Percentiles rank a stretch among this genome's conserved stretches.
phyloP scores from a whole-genome alignment of 768 basidiomycete species.

The Austroboletus festivus region DNA sequence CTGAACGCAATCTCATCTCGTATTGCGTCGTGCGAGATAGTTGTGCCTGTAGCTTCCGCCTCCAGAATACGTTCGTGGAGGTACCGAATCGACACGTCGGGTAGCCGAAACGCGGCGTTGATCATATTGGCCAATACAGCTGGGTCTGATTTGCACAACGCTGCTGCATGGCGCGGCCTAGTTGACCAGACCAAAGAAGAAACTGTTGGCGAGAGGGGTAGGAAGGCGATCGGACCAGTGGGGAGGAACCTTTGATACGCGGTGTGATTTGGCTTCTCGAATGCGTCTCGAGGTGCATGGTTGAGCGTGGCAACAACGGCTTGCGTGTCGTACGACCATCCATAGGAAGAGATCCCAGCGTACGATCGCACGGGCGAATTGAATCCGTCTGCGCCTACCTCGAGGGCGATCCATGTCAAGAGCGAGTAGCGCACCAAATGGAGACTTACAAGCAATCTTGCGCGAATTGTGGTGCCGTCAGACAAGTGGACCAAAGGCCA shows the following conservation, averaged over 20 bases:
- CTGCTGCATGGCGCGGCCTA: conserved; percentile 67
- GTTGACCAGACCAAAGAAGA: conserved; percentile 97
- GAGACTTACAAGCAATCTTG: conserved; percentile 67
- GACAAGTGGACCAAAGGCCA: conserved; percentile 84
- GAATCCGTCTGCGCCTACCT: conserved; percentile 95
- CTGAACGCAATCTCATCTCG: conserved; percentile 67
- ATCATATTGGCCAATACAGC: conserved; percentile 69
- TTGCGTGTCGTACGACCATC: conserved; percentile 88
- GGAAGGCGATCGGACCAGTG: conserved; percentile 92
- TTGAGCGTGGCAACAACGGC: conserved; percentile 87
- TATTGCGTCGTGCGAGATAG: conserved; percentile 49
- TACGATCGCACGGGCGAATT: conserved; percentile 91
- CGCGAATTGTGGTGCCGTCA: conserved; percentile 59
- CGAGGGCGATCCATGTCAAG: background rate
- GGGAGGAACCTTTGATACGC: conserved; percentile 95
- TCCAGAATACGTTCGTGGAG: conserved; percentile 62
- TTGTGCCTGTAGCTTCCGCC: conserved; percentile 40
- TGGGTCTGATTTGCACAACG: conserved; percentile 63
- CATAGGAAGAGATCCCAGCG: conserved; percentile 81
- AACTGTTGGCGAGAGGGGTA: conserved; percentile 73
- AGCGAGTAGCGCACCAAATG: background rate
- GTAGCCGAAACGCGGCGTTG: conserved; percentile 88
- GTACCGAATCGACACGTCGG: conserved; percentile 67
- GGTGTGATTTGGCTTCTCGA: conserved; percentile 65
- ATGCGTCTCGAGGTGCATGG: conserved; percentile 63